These are phyloP conservation scores for Entonaema liquescens DNA, from an alignment of 495 filamentous ascomycete species.

Conservation along the genomic window DNA sequence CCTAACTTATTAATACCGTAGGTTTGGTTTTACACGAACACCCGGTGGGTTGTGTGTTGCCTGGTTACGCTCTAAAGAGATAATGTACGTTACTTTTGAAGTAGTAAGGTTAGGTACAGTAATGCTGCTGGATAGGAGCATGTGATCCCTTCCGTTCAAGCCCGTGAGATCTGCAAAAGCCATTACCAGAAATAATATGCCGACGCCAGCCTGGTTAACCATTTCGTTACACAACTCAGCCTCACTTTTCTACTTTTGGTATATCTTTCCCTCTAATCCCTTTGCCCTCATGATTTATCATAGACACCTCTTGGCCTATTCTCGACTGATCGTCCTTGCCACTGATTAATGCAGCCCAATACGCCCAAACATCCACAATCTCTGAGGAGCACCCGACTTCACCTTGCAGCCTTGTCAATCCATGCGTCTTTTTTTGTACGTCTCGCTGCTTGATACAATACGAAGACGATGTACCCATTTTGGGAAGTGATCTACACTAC, in stretches of 20 bases:
- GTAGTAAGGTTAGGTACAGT: slow-evolving; percentile 5
- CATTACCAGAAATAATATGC: slow-evolving; percentile 35
- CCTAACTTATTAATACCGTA: not conserved
- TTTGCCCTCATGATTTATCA: slow-evolving; percentile 16
- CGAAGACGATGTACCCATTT: slow-evolving; percentile 13
- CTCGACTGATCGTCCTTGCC: slow-evolving; percentile 36
- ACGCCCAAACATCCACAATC: slow-evolving; percentile 14
- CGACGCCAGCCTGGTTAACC: slow-evolving; percentile 15
- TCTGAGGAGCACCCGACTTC: slow-evolving; percentile 7
- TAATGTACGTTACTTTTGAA: slow-evolving; percentile 17
- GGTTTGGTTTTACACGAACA: slow-evolving; percentile 1
- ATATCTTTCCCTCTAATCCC: slow-evolving; percentile 33
- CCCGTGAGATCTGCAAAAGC: slow-evolving; percentile 26
- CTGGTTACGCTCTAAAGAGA: slow-evolving; percentile 4
- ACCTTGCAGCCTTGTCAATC: too few species aligned
- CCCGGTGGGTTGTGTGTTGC: slow-evolving; percentile 4
- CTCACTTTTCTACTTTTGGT: slow-evolving; percentile 39
- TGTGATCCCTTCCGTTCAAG: slow-evolving; percentile 30
- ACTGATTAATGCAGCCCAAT: slow-evolving; percentile 23
- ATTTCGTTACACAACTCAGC: slow-evolving; percentile 37
- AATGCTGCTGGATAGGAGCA: slow-evolving; percentile 14
- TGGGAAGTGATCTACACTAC: slow-evolving; percentile 29
- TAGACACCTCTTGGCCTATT: slow-evolving; percentile 31
- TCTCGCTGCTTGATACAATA: slow-evolving; percentile 30
- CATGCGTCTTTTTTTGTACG: too few species aligned